These are phyloP conservation scores for Xylaria sp. DNA, from an alignment of 2,329 filamentous ascomycete genomes.

Conservation along the genomic window DNA sequence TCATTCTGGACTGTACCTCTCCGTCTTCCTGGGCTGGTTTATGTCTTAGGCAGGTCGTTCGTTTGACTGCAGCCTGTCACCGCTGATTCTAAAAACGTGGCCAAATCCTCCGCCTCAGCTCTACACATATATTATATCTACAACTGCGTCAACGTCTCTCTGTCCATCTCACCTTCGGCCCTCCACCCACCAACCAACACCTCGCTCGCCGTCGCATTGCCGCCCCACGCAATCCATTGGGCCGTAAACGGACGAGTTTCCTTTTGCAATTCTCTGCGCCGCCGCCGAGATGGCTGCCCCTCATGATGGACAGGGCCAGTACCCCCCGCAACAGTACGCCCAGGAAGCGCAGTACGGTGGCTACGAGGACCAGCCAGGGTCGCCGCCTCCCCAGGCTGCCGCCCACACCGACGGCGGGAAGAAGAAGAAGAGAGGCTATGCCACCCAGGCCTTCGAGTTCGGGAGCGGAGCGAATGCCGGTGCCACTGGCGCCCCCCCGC, in stretches of 20 bases:
- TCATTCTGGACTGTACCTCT: background rate
- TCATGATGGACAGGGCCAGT: slow-evolving; percentile 65
- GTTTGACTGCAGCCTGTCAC: slow-evolving; percentile 34
- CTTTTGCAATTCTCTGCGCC: slow-evolving; percentile 40
- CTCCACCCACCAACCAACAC: slow-evolving; percentile 8
- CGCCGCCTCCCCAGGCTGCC: slow-evolving; percentile 48
- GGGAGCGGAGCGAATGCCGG: slow-evolving; percentile 85
- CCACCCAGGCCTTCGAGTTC: slow-evolving; percentile 93
- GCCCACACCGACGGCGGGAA: slow-evolving; percentile 60
- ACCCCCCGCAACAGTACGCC: slow-evolving; percentile 55
- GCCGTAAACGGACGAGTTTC: slow-evolving; percentile 11
- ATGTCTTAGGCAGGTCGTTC: background rate
- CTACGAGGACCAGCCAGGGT: slow-evolving; percentile 54
- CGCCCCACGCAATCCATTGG: background rate
- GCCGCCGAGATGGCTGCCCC: slow-evolving; percentile 65
- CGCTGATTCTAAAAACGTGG: slow-evolving; percentile 39
- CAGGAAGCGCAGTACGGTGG: slow-evolving; percentile 54
- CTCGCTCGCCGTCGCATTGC: slow-evolving; percentile 17
- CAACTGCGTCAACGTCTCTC: background rate
- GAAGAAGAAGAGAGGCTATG: slow-evolving; percentile 96
- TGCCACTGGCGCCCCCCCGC: slow-evolving; percentile 54
- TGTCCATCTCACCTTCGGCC: slow-evolving; percentile 16
- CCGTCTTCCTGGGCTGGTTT: background rate
- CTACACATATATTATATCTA: background rate
- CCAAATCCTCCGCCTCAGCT: slow-evolving; percentile 20